Conservation (phyloP, 164 flowering plant genomes). For the Vitis vinifera region ASM3070453v1 NC_081816.1:9581501-9582000, state of each 20-base stretch:
- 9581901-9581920: slow-evolving; percentile 95
- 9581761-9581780: background rate
- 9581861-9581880: slow-evolving; percentile 92
- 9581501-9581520: background rate
- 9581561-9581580: too few relatives aligned
- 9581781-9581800: background rate
- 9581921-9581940: slow-evolving; percentile 24
- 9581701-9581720: too few relatives aligned
- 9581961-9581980: background rate
- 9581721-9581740: too few relatives aligned
- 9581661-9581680: too few relatives aligned
- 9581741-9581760: background rate
- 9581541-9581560: too few relatives aligned
- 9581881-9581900: slow-evolving; percentile 94
- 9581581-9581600: background rate
- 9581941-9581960: background rate
- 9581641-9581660: too few relatives aligned
- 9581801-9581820: slow-evolving; percentile 1
- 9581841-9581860: slow-evolving; percentile 86
- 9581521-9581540: background rate
- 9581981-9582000: too few relatives aligned
- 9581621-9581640: too few relatives aligned
- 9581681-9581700: too few relatives aligned
- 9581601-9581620: too few relatives aligned
- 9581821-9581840: slow-evolving; percentile 82